A percentile compares a stretch with the other conserved stretches of the same genome.
Evolutionary conservation across 495 filamentous ascomycete species (phyloP).

Genomic region (Xylaria telfairii): DNA sequence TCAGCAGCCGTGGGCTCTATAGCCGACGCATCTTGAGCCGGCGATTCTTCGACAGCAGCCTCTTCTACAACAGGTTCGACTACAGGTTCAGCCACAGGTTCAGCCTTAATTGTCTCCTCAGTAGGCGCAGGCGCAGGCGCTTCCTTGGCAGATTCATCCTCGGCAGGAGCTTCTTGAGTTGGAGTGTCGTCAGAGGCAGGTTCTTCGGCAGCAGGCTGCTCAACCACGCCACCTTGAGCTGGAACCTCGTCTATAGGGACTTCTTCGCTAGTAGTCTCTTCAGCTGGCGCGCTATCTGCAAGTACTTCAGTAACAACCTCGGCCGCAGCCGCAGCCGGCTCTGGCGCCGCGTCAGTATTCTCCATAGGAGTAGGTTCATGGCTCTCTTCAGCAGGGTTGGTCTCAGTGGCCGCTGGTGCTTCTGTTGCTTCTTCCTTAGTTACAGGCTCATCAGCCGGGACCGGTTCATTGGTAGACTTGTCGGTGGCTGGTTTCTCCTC

Average conservation of each 20-base stretch:
- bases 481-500: slow-evolving; percentile 19
- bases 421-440: slow-evolving; percentile 22
- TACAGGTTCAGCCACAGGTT: slow-evolving; percentile 23
- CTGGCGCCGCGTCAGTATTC: neutral
- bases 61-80: slow-evolving; percentile 21
- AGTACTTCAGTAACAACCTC: neutral
- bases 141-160: slow-evolving; percentile 22
- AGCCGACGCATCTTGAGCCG: neutral
- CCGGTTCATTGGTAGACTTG: slow-evolving; percentile 25
- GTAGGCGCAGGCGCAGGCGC: slow-evolving; percentile 8
- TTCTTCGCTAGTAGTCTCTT: neutral
- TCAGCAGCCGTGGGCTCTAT: slow-evolving; percentile 16
- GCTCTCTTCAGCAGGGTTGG: slow-evolving; percentile 3
- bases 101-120: slow-evolving; percentile 15
- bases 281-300: neutral
- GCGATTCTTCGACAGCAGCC: neutral
- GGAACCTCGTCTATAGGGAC: neutral
- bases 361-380: neutral
- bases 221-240: neutral
- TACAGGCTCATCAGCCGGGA: slow-evolving; percentile 10
- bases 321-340: neutral
- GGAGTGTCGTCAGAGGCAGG: slow-evolving; percentile 1
- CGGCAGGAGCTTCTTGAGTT: neutral
- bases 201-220: slow-evolving; percentile 18
- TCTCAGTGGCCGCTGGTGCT: slow-evolving; percentile 3